Conservation (phyloP, 2,329 filamentous ascomycete genomes). For the Nigrograna mackinnonii region DNA sequence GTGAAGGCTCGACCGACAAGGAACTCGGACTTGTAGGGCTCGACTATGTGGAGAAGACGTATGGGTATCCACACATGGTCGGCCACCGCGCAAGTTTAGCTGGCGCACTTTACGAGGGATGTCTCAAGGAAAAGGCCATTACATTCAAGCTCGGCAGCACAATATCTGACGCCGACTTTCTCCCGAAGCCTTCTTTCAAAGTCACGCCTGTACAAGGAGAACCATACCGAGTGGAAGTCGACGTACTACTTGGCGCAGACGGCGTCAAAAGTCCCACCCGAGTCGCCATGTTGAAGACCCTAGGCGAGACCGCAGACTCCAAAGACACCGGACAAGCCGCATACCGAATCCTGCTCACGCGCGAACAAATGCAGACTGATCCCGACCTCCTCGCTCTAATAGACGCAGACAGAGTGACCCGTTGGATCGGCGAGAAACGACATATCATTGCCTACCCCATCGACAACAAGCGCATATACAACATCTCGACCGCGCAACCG, state of each 20-base stretch:
- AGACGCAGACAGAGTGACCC: conserved; percentile 67
- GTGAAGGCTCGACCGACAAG: conserved; percentile 69
- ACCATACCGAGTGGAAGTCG: conserved; percentile 51
- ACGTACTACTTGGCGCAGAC: conserved; percentile 51
- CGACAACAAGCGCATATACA: conserved; percentile 68
- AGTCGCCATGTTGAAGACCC: conserved; percentile 57
- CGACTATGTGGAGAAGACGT: conserved; percentile 67
- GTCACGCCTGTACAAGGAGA: conserved; percentile 58
- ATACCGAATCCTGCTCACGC: conserved; percentile 76
- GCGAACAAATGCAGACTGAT: conserved; percentile 68
- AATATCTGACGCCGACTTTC: conserved; percentile 59
- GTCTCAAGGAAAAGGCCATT: conserved; percentile 63
- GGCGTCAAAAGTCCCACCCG: conserved; percentile 54
- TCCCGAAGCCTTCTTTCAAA: conserved; percentile 63
- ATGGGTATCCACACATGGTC: conserved; percentile 78
- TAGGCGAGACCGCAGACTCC: conserved; percentile 58
- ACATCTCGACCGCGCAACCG: conserved; percentile 66
- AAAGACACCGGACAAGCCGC: conserved; percentile 75
- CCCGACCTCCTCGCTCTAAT: conserved; percentile 70
- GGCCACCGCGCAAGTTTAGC: conserved; percentile 77
- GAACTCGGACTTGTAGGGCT: conserved; percentile 75
- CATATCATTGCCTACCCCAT: conserved; percentile 83
- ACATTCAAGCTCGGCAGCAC: conserved; percentile 69
- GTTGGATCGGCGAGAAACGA: conserved; percentile 75
- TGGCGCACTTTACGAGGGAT: conserved; percentile 70